Evolutionary conservation across 495 filamentous ascomycete genomes (phyloP), one percentile per base, ranked within the genome.

Genomic region (Hyaloscypha hepaticicola): DNA sequence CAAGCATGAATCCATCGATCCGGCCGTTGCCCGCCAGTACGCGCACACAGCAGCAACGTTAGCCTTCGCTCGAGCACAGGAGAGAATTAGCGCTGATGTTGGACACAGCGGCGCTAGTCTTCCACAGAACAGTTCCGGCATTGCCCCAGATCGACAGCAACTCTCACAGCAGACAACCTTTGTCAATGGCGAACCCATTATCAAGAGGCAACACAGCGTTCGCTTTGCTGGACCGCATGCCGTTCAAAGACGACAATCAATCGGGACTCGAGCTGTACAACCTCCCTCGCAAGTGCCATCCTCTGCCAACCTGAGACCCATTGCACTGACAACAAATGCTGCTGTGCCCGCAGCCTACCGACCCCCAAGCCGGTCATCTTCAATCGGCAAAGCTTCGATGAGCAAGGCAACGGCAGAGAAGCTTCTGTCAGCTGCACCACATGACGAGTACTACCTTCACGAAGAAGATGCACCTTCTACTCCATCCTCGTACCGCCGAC

Each of bases 401-500:
- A 62, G 63, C n/a, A 75, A 72, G 69, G 70, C 69, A 2, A 66
- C 61, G 24, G 68, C 58, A 12, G 74, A 71, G 26, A 72, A 74
- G 41, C 77, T 79, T 57, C 72, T 78, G 24, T 69, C 73, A 53
- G 70, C 73, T 12, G 67, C 71, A 29, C 65, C 70, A 27, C 73
- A 70, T 33, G 77, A 80, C 50, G 80, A 83, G 66, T 74, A 82
- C 60, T 86, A 80, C 64, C 78, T 77, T 6, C 78, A 85, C 5
- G 84, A 88, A 70, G 83, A 87, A 52, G 81, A 84, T n/a, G 77
- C 86, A 57, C 79, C 82, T 5, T 88, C 87, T 11, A 78, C 79
- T 19, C 87, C 89, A 22, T 93, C 90, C 2, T 93, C 90, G 1
- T 92, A 87, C 66, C 83, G 87, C n/a, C 87, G 82, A 57, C 77